Evolutionary conservation across 441 rosid genomes (phyloP).

Genomic region (Geranium incanum): DNA sequence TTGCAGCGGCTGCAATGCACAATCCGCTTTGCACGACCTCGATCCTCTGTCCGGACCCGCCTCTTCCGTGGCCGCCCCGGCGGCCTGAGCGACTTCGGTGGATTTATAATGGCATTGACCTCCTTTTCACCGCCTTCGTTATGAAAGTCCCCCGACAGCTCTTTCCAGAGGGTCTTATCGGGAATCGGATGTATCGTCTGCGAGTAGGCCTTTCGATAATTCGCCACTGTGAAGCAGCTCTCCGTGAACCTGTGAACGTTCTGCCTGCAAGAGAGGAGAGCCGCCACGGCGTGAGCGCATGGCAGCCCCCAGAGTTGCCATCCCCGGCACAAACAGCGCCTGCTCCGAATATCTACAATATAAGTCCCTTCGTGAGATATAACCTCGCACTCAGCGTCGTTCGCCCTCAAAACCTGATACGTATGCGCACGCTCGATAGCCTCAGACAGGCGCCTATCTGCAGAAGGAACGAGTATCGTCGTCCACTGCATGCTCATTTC

Average conservation of each 20-base stretch:
- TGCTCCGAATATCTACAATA: slow-evolving; percentile 81
- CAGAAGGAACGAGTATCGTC: slow-evolving; percentile 84
- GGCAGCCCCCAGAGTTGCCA: slow-evolving; percentile 96
- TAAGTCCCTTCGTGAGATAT: slow-evolving; percentile 87
- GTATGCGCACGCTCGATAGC: slow-evolving; percentile 85
- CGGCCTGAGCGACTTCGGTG: slow-evolving; percentile 84
- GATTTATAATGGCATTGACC: slow-evolving; percentile 46
- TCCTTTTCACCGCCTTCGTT: slow-evolving; percentile 42
- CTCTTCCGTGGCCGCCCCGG: slow-evolving; percentile 93
- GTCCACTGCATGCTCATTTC: slow-evolving; percentile 95
- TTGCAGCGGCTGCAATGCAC: slow-evolving; percentile 98
- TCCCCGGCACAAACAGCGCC: slow-evolving; percentile 92
- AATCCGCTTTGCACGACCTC: slow-evolving; percentile 75
- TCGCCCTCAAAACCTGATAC: slow-evolving; percentile 86
- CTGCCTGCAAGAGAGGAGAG: slow-evolving; percentile 93
- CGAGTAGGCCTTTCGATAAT: slow-evolving; percentile 50
- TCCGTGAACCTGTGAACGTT: slow-evolving; percentile 90
- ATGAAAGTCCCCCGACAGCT: not conserved
- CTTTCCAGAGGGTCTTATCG: slow-evolving; percentile 71
- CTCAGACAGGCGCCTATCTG: slow-evolving; percentile 75
- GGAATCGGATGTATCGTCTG: slow-evolving; percentile 64
- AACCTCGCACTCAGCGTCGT: slow-evolving; percentile 94
- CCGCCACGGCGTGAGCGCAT: slow-evolving; percentile 94
- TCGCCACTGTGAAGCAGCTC: slow-evolving; percentile 94
- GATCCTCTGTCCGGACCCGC: slow-evolving; percentile 78